These are phyloP conservation scores for Pittosporum tobira DNA, from an alignment of 129 eudicot genomes.

Conservation along the genomic window DNA sequence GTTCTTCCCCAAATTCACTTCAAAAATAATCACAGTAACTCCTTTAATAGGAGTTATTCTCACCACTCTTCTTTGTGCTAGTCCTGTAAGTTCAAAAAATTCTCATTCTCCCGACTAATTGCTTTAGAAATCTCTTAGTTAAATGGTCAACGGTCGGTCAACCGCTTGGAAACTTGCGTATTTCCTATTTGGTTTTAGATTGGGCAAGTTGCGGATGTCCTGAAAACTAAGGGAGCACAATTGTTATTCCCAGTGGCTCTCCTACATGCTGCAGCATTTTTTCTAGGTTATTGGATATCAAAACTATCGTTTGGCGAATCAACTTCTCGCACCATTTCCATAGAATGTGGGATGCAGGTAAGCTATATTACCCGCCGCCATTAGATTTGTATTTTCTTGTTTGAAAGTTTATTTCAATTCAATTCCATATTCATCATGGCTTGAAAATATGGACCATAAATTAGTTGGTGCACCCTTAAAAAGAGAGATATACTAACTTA, in stretches of 20 bases:
- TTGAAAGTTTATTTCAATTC: not conserved
- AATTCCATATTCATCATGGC: not conserved
- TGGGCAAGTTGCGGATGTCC: slow-evolving; percentile 94
- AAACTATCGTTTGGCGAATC: slow-evolving; percentile 93
- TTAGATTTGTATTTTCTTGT: not conserved
- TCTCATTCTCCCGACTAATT: not conserved
- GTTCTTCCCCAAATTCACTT: slow-evolving; percentile 84
- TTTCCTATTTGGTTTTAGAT: slow-evolving; percentile 36
- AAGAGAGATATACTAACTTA: no score
- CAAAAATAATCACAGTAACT: slow-evolving; percentile 81
- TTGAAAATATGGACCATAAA: no score
- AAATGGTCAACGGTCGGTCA: not conserved
- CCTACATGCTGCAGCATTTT: slow-evolving; percentile 86
- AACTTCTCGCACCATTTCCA: slow-evolving; percentile 95
- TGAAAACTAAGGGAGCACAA: slow-evolving; percentile 85
- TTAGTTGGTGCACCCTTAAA: no score
- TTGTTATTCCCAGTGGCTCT: slow-evolving; percentile 70
- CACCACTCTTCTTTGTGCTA: slow-evolving; percentile 98
- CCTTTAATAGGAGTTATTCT: slow-evolving; percentile 92
- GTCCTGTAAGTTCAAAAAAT: slow-evolving; percentile 65
- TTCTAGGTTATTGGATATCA: slow-evolving; percentile 76
- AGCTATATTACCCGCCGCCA: not conserved
- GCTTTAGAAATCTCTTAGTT: not conserved
- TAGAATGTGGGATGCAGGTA: slow-evolving; percentile 99
- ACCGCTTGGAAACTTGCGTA: not conserved